These are phyloP conservation scores for Globisporangium abappressorium DNA, from an alignment of 352 stramenopile genomes.

Conservation along the genomic window DNA sequence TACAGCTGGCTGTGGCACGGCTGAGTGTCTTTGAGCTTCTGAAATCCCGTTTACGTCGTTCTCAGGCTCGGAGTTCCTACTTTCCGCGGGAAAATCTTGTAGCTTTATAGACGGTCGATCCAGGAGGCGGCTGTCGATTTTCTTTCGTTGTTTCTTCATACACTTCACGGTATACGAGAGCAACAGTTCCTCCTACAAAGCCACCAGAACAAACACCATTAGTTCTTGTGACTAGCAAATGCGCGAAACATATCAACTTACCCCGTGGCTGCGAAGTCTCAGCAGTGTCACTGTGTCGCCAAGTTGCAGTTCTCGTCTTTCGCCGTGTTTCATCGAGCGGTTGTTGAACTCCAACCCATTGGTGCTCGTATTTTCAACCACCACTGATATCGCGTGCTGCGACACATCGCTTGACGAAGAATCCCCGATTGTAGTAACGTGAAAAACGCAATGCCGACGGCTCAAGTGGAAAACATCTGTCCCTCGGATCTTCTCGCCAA, in stretches of 20 bases:
- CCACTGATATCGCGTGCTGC: conserved; percentile 36
- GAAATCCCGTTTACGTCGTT: neutral
- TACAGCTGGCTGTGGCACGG: neutral
- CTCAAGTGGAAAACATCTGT: conserved; percentile 54
- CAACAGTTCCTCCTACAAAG: conserved; percentile 40
- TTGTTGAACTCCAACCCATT: conserved; percentile 69
- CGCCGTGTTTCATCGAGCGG: conserved; percentile 40
- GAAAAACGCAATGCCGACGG: conserved; percentile 60
- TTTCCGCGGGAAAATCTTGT: conserved; percentile 1
- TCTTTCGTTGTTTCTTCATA: conserved; percentile 3
- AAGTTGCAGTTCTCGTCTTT: conserved; percentile 41
- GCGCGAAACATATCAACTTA: conserved; percentile 19
- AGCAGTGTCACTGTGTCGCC: conserved; percentile 60
- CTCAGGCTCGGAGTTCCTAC: neutral
- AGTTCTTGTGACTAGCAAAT: neutral
- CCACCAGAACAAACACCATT: neutral
- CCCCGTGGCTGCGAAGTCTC: conserved; percentile 41
- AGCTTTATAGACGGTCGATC: conserved; percentile 18
- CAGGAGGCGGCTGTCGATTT: conserved; percentile 4
- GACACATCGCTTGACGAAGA: conserved; percentile 17
- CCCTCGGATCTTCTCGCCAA: conserved; percentile 63
- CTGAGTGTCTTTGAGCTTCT: neutral
- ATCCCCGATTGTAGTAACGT: conserved; percentile 31
- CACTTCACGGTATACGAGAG: conserved; percentile 40
- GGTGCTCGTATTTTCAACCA: conserved; percentile 70